Evolutionary conservation across 805 yeast species (phyloP), one percentile per base, ranked within the genome.

Genomic region (Saccharomycopsis microspora): DNA sequence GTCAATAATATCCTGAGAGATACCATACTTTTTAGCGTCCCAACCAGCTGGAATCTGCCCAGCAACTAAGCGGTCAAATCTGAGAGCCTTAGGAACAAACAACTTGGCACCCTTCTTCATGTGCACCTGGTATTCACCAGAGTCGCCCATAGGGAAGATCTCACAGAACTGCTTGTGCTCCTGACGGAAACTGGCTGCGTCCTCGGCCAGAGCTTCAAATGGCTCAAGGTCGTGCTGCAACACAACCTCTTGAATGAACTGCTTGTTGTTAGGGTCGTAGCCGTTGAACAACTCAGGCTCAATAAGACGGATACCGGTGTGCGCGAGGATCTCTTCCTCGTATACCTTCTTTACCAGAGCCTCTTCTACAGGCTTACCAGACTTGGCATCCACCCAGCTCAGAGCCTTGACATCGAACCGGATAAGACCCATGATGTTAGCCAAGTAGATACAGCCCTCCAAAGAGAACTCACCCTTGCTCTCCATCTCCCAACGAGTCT

Each of bases 401-500:
- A 93, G 74, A 57, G 86, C 85, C 71, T 85, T 93, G 5, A 40
- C 28, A 30, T 54, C 55, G 71, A 93, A 93, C 70, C 86, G 87
- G 71, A 93, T 89, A 63, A 85, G 76, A 57, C 97, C 97, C 97
- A 93, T 93, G 59, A 93, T 89, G 97, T 97, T 93, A 44, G 99
- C 97, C 95, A 93, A 89, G 72, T 93, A 98, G 63, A 93, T 83
- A 62, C 96, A 84, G 62, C 98, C 98, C 70, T 93, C 98, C 58
- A 93, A 72, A 6, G 97, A 89, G 69, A 93, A 93, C 63, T 85
- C 87, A 60, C 98, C 98, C 52, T 66, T 57, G 42, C 97, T 86
- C 71, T 93, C 98, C 95, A 93, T 93, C 69, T 93, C 97, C 98
- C 98, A 93, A 75, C 98, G 80, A 49, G 98, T 93, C 76, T 97